Evolutionary conservation across 2,329 filamentous ascomycete genomes (phyloP), one percentile per base, ranked within the genome.

Genomic region (Aspergillus brunneoviolaceus): DNA sequence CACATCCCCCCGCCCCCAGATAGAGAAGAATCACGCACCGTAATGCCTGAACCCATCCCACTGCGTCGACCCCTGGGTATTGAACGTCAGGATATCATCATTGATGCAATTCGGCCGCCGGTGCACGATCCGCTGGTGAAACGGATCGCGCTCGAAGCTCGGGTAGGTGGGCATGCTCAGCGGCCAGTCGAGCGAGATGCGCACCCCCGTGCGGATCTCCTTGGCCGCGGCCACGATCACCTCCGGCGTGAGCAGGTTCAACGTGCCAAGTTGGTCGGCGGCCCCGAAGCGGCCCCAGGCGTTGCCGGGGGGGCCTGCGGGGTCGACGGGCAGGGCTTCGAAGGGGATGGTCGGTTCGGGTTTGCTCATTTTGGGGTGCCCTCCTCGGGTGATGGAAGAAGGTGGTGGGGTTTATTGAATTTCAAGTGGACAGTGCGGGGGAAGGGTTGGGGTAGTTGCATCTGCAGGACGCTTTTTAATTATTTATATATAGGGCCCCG

Each of bases 251-350:
- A 85, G 75, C 3, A 83, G 74, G 65, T 85, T 85, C 3, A 85
- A 70, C 50, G 80, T 82, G 31, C 84, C 84, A 5, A 84, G 75
- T 65, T 84, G 72, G 59, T 86, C 84, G 4, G 76, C 61, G 5
- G 72, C 66, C 12, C 83, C 83, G 61, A 82, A 85, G 6, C 82
- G 77, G 2, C 82, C 82, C 84, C 84, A 86, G 5, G 83, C 82
- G 56, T 85, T 85, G 14, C 81, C 80, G 2, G 72, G 75, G 4
- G 82, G 81, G 1, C 82, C 82, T 4, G 19, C 31, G 11, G 21
- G 23, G 12, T 29, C 12, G 16, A 58, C 29, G 5, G 57, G 57
- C 7, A 58, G 45, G 27, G 29, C 16, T 5, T 16, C 14, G 48
- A 58, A 58, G 10, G 54, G 31, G 39, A 45, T 35, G 7, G 3